These are phyloP conservation scores for Trapa bicornis DNA, from an alignment of 345 rosid genomes.

Conservation along the genomic window DNA sequence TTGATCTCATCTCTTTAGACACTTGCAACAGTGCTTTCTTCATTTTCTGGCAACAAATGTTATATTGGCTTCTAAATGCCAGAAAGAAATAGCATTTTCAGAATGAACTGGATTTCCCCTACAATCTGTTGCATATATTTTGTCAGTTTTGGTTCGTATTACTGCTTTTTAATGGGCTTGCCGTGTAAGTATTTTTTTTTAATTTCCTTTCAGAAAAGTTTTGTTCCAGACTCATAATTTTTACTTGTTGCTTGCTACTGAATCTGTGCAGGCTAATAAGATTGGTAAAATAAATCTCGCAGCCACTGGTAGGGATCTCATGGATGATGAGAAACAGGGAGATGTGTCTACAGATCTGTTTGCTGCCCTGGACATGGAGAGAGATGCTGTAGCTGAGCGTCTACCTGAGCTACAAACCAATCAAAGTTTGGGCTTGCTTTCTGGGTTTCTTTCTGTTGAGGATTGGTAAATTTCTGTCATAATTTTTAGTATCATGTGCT, in stretches of 20 bases:
- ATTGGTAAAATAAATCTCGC: constrained; percentile 98
- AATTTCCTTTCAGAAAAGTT: not conserved
- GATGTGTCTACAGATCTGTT: constrained; percentile 85
- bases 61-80: not conserved
- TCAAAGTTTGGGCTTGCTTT: constrained; percentile 86
- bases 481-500: not conserved
- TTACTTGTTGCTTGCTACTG: not conserved
- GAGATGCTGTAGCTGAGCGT: constrained; percentile 74
- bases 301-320: constrained; percentile 98
- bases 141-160: too few species aligned
- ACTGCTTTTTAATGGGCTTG: not conserved
- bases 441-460: constrained; percentile 88
- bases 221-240: not conserved
- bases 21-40: not conserved
- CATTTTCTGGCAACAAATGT: not conserved
- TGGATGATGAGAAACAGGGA: constrained; percentile 99
- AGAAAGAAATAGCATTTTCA: too few species aligned
- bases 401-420: constrained; percentile 66
- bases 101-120: too few species aligned
- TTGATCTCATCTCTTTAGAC: not conserved
- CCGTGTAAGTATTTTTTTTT: not conserved
- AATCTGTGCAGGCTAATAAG: constrained; percentile 65
- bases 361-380: constrained; percentile 86
- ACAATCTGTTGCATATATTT: too few species aligned
- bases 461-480: constrained; percentile 51